Evolutionary conservation across 1,284 basidiomycete genomes (phyloP).

Genomic region (Cyathus olla): DNA sequence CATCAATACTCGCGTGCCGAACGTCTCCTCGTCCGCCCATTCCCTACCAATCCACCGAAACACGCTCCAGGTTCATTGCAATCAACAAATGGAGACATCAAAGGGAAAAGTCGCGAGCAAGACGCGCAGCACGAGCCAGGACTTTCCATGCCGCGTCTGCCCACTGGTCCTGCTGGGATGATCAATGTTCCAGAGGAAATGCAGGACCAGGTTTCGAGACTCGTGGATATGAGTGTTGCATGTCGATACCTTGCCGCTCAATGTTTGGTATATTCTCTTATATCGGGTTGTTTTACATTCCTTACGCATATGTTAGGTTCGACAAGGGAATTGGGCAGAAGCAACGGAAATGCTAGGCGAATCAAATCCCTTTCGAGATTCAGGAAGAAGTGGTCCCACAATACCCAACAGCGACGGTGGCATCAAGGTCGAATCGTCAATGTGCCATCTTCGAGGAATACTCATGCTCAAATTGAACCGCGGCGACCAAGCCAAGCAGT

Average conservation of each 20-base stretch:
- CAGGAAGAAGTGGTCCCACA: conserved; percentile 72
- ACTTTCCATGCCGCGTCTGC: conserved; percentile 63
- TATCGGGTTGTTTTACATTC: background rate
- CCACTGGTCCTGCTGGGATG: conserved; percentile 75
- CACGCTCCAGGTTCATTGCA: conserved; percentile 42
- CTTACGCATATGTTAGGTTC: conserved; percentile 54
- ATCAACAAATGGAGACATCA: conserved; percentile 58
- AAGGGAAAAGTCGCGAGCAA: conserved; percentile 75
- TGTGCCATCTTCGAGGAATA: conserved; percentile 94
- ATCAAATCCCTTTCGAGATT: conserved; percentile 86
- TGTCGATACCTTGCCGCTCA: conserved; percentile 96
- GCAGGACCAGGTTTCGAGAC: conserved; percentile 74
- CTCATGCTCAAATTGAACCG: conserved; percentile 96
- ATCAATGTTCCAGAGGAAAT: conserved; percentile 71
- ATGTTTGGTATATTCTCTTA: conserved; percentile 71
- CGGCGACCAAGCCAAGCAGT: conserved; percentile 89
- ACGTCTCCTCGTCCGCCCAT: conserved; percentile 88
- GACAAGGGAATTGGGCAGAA: conserved; percentile 93
- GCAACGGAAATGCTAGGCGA: conserved; percentile 96
- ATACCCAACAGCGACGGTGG: conserved; percentile 85
- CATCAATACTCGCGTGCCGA: conserved; percentile 96
- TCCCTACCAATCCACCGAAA: conserved; percentile 63
- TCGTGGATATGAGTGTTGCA: conserved; percentile 93
- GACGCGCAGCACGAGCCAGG: conserved; percentile 41
- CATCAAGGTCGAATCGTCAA: conserved; percentile 95